Evolutionary conservation across 2,329 filamentous ascomycete genomes (phyloP), one percentile per base, ranked within the genome.

Genomic region (Botrytis squamosa): DNA sequence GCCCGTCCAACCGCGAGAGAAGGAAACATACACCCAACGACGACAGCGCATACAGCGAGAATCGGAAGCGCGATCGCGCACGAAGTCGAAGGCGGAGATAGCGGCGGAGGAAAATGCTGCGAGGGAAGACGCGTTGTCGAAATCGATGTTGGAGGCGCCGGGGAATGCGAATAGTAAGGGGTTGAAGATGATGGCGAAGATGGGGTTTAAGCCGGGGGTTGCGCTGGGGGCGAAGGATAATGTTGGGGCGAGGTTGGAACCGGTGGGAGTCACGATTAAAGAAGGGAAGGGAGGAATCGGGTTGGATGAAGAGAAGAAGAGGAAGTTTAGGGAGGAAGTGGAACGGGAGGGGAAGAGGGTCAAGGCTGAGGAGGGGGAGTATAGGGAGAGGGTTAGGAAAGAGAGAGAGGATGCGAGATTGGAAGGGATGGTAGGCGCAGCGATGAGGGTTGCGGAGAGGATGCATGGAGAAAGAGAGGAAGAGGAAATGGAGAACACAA

Each of bases 171-270:
- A 87, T 78, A 97, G 91, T 84, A 98, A 98, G 81, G 96, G 95
- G 1, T 89, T 97, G 75, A 90, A 93, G 77, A 98, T 99, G 94
- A 97, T 99, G 95, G 92, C 93, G 36, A 95, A 93, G 83, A 93
- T 99, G 87, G 96, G 96, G 0, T 99, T 97, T 84, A 91, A 90
- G 74, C 85, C 89, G 33, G 94, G 95, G 38, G 90, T 89, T 52
- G 87, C 90, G 0, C 85, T 98, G 4, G 96, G 96, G 1, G 89
- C 88, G 77, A 84, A 86, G n/a, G 83, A 84, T 14, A 83, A 83
- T 40, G 75, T 80, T n/a, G 79, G 78, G 20, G 79, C 79, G 79
- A 78, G 76, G 78, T 85, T 88, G 4, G 93, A 97, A 81, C 96
- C 96, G 0, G 89, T 99, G 74, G 86, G 88, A 49, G 85, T 97